Base-by-base conservation (phyloP, 2,329 filamentous ascomycete genomes). In the Pleoardoris graminearum region DNA sequence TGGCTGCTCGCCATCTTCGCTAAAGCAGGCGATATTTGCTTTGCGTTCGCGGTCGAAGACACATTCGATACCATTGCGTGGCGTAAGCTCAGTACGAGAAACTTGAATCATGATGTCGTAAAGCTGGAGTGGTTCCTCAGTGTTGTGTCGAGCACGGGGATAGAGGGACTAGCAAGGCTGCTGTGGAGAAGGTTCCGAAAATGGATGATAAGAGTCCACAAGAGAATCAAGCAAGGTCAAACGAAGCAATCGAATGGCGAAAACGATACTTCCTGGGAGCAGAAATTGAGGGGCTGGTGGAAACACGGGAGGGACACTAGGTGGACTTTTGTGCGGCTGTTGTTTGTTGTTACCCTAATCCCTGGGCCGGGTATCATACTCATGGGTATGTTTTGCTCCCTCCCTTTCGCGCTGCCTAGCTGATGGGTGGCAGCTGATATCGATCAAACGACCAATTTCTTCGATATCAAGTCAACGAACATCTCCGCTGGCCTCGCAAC, bases 281-380 rank as follows among this genome's bases (percentile, higher is more conserved):
- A 17, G 6, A 42, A 16, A 11, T 42, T 22, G 38, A 46, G 39
- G 14, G 21, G 25, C n/a, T 32, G 42, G 22, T 53, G 42, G 45
- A 37, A 33, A 21, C 12, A 19, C n/a, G 22, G 45, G 12, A 49
- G 12, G 21, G 37, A 44, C 11, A 48, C 50, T 3, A 33, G 49
- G 19, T 62, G 52, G 57, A 46, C 45, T 12, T 38, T 62, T 12
- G 37, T 39, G 12, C 37, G 57, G 25, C 25, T 62, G 11, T 8
- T 48, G 3, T 59, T 56, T 27, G 29, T 62, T 11, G 11, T 60
- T 7, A 48, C 35, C 4, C 27, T 59, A 27, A 58, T 61, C 25
- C 59, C 57, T 11, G 59, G 57, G 1, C 57, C 57, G 6, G 57
- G 59, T 10, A 56, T 61, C 30, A 59, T 61, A 7, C 50, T 61